Conservation (phyloP, 1,284 basidiomycete genomes). For the Apiotrichum sp. region DNA sequence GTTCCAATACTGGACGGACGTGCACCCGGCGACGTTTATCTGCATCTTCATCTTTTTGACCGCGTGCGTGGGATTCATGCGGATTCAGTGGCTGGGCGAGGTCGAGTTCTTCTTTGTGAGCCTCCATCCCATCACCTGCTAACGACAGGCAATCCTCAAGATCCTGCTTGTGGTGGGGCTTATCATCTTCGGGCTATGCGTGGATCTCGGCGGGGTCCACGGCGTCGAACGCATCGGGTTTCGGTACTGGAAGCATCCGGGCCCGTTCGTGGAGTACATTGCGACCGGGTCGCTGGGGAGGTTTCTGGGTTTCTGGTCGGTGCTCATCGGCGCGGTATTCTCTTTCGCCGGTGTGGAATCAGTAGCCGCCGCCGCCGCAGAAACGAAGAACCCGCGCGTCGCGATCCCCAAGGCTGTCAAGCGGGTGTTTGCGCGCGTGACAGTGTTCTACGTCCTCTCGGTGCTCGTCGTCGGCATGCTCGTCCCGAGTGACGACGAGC, state of each 20-base stretch:
- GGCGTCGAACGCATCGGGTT: conserved; percentile 48
- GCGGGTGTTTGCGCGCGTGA: conserved; percentile 15
- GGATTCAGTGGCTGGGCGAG: conserved; percentile 22
- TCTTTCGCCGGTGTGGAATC: conserved; percentile 22
- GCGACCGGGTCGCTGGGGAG: conserved; percentile 15
- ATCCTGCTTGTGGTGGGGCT: conserved; percentile 58
- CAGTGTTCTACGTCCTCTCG: conserved; percentile 55
- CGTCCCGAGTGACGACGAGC: conserved; percentile 47
- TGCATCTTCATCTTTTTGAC: conserved; percentile 18
- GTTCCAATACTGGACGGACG: conserved; percentile 22
- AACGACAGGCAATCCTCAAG: conserved; percentile 55
- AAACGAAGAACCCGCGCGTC: conserved; percentile 30
- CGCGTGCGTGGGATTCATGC: conserved; percentile 14
- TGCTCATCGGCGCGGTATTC: conserved; percentile 29
- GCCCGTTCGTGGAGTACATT: conserved; percentile 45
- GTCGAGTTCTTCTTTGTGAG: conserved; percentile 58
- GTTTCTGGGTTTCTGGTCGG: conserved; percentile 24
- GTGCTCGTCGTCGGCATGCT: conserved; percentile 60
- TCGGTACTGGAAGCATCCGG: conserved; percentile 64
- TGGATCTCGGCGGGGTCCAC: conserved; percentile 50
- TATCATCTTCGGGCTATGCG: conserved; percentile 57
- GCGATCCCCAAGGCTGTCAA: conserved; percentile 24
- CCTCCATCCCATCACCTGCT: too few species aligned
- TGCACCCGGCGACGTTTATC: conserved; percentile 18
- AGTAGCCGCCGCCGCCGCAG: conserved; percentile 33